Conservation (phyloP, 371 early-diverging fungal genomes). For the Parasitella parasitica region DNA sequence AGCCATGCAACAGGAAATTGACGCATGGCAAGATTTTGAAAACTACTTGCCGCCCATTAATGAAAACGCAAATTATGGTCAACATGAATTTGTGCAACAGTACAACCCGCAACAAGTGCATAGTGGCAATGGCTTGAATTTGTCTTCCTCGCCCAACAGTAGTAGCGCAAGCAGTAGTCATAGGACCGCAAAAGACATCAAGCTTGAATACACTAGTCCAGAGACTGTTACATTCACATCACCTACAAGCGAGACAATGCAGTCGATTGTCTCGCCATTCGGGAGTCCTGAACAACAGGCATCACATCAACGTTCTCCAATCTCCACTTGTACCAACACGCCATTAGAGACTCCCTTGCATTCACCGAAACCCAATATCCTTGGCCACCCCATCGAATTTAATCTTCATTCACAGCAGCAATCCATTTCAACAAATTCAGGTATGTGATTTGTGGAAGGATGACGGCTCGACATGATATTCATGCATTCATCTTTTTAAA, state of each 20-base stretch:
- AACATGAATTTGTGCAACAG: background rate
- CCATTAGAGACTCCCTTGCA: slow-evolving; percentile 11
- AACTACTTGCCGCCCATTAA: slow-evolving; percentile 31
- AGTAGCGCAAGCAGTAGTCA: background rate
- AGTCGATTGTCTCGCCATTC: slow-evolving; percentile 8
- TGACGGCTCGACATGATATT: background rate
- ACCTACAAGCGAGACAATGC: slow-evolving; percentile 8
- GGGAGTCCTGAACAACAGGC: slow-evolving; percentile 16
- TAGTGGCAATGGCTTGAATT: background rate
- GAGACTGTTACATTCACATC: slow-evolving; percentile 1
- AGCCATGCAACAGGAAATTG: slow-evolving; percentile 31
- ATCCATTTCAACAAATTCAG: no score
- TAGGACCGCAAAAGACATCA: background rate
- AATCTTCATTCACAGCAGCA: no score
- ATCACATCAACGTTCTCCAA: background rate
- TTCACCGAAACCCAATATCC: slow-evolving; percentile 14
- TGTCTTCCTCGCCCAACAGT: background rate
- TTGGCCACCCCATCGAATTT: slow-evolving; percentile 1
- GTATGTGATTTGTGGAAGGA: no score
- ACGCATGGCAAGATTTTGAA: slow-evolving; percentile 40
- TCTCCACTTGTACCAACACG: slow-evolving; percentile 1
- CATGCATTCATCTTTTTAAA: no score
- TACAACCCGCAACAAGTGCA: background rate
- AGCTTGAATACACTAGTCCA: slow-evolving; percentile 7
- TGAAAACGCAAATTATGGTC: background rate